Conservation (phyloP, 2,329 filamentous ascomycete species). For the Pseudogymnoascus sp. region DNA sequence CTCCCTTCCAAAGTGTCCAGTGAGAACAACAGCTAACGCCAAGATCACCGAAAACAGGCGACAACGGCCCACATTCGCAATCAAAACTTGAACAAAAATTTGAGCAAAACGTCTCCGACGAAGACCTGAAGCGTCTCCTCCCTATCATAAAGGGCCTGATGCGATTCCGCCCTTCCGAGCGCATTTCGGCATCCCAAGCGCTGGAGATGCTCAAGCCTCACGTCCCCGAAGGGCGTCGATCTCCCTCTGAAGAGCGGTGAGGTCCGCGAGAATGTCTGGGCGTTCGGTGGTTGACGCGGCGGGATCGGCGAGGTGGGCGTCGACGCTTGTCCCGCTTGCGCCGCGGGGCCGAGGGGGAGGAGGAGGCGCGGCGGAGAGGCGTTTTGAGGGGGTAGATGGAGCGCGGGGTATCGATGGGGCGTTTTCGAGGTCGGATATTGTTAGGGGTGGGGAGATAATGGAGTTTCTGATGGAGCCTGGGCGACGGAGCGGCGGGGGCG, state of each 20-base stretch:
- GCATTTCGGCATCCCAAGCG: not conserved
- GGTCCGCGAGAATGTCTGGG: constrained; percentile 61
- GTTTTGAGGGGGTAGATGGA: constrained; percentile 34
- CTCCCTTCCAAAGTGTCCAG: not conserved
- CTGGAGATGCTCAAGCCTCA: not conserved
- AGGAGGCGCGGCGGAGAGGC: constrained; percentile 21
- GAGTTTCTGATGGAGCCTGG: constrained; percentile 18
- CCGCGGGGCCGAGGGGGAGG: constrained; percentile 33
- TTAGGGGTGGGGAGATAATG: constrained; percentile 19
- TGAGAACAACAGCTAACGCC: not conserved
- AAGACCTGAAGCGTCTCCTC: constrained; percentile 1
- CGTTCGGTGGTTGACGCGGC: constrained; percentile 18
- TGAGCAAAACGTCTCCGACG: not conserved
- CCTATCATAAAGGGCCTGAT: not conserved
- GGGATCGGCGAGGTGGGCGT: constrained; percentile 17
- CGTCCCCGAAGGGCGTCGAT: constrained; percentile 57
- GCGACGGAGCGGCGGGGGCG: constrained; percentile 27
- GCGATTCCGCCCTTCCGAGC: not conserved
- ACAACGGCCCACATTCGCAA: not conserved
- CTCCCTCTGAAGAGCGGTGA: constrained; percentile 64
- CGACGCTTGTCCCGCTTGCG: constrained; percentile 27
- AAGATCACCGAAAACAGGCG: not conserved
- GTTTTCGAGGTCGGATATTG: constrained; percentile 17
- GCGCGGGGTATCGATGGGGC: constrained; percentile 22
- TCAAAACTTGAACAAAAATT: constrained; percentile 11